phyloP scores from a whole-genome alignment of 768 basidiomycete species.

The Boletus rubroflammeus region DNA sequence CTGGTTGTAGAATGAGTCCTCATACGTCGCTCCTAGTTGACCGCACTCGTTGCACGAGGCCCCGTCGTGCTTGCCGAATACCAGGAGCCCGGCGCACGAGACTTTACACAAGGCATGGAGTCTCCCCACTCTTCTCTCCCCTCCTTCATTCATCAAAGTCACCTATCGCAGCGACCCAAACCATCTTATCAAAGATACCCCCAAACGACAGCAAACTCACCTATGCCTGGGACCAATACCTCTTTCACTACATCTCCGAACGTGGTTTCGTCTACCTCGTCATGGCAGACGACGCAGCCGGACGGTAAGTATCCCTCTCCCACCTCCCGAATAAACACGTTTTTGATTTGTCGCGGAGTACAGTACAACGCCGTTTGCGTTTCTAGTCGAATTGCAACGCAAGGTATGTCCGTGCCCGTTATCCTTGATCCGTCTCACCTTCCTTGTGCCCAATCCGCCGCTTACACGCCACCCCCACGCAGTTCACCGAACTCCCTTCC shows the following conservation, averaged over 20 bases:
- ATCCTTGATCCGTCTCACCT: background rate
- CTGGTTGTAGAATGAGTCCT: background rate
- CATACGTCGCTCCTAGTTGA: slow-evolving; percentile 48
- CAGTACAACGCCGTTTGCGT: slow-evolving; percentile 92
- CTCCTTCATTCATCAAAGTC: background rate
- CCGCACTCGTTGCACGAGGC: slow-evolving; percentile 79
- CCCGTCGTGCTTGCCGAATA: slow-evolving; percentile 84
- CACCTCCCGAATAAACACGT: background rate
- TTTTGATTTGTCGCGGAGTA: background rate
- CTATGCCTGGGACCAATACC: slow-evolving; percentile 90
- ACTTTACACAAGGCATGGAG: slow-evolving; percentile 81
- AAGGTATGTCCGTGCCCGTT: slow-evolving; percentile 43
- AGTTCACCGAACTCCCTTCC: slow-evolving; percentile 64
- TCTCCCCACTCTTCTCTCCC: background rate
- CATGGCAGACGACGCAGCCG: slow-evolving; percentile 92
- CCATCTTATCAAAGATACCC: slow-evolving; percentile 92
- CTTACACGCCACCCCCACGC: background rate
- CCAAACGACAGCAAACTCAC: slow-evolving; percentile 81
- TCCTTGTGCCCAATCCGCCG: background rate
- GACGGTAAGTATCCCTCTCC: slow-evolving; percentile 52
- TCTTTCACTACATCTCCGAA: slow-evolving; percentile 93
- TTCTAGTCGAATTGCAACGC: slow-evolving; percentile 81
- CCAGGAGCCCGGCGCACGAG: slow-evolving; percentile 64
- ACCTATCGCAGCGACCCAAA: slow-evolving; percentile 61
- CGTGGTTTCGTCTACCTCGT: slow-evolving; percentile 85